Evolutionary conservation across 257 asterid species (phyloP), one percentile per base, ranked within the genome.

Genomic region (Gentiana dahurica): DNA sequence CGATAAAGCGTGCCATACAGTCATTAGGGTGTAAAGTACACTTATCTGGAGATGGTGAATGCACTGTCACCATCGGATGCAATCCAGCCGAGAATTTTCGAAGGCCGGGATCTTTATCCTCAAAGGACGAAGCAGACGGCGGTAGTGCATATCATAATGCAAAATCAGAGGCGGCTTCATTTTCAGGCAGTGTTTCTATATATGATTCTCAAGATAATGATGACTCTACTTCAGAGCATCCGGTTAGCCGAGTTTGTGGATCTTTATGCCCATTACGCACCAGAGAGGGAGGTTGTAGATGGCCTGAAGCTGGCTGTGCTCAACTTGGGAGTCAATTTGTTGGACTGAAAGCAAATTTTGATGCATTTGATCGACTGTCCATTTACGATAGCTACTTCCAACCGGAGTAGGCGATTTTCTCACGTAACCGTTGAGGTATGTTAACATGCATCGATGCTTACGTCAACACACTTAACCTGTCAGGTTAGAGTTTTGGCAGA

Each of bases 281-380:
- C 54, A 68, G 82, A 68, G 98, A 83, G 43, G 94, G 95, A 58
- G 93, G 85, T 45, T 91, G 98, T 64, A 78, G 83, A 69, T 91
- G 95, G 94, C 96, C 98, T 0, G 73, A 76, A 61, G 82, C 89
- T 58, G 95, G 84, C 1, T 92, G 97, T 78, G 84, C 95, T 57
- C 95, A 83, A 56, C 70, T 67, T 46, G 94, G 82, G 48, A 88
- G 94, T 68, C 97, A 88, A 69, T 85, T 81, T 73, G 79, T 92
- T 58, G 98, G 95, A 43, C 61, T 92, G 70, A 83, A 74, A 77
- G 97, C 95, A 12, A 92, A 92, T 71, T 92, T 78, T 73, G 95
- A 88, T 71, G 98, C 98, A 50, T 88, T 92, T 49, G 98, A 92
- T 65, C 81, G 81, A 36, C 87, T 92, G 59, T 78, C 95, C 36